phyloP scores from a whole-genome alignment of 2,329 filamentous ascomycete species.

The Thermoascus crustaceus region DNA sequence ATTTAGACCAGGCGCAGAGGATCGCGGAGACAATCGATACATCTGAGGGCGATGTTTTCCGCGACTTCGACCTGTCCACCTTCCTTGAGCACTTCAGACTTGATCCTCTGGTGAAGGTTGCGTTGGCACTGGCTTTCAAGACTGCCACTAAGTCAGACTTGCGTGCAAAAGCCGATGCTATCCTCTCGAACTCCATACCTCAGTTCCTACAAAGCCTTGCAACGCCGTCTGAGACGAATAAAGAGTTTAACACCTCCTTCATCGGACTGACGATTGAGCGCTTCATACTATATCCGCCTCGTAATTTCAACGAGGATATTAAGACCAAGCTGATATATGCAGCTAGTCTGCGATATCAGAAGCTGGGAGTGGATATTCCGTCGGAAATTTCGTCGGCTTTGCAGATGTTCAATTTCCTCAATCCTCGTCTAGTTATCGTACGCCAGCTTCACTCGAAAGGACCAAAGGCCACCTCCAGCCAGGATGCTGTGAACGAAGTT shows the following conservation, averaged over 20 bases:
- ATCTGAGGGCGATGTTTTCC: conserved; percentile 84
- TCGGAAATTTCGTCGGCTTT: conserved; percentile 35
- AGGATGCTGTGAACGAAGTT: conserved; percentile 59
- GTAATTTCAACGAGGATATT: conserved; percentile 71
- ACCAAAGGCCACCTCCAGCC: conserved; percentile 63
- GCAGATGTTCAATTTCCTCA: conserved; percentile 38
- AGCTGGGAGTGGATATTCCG: conserved; percentile 41
- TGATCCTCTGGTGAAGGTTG: conserved; percentile 77
- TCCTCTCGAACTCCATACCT: conserved; percentile 70
- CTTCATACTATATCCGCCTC: conserved; percentile 77
- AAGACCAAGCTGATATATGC: conserved; percentile 58
- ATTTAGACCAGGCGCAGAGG: conserved; percentile 74
- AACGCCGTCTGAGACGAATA: conserved; percentile 52
- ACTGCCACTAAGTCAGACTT: conserved; percentile 71
- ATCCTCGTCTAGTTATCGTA: conserved; percentile 41
- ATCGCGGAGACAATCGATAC: conserved; percentile 91
- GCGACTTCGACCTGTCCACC: conserved; percentile 89
- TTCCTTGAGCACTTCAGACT: conserved; percentile 96
- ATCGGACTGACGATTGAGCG: conserved; percentile 76
- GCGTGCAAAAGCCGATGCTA: conserved; percentile 87
- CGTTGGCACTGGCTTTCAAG: conserved; percentile 83
- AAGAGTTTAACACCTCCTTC: conserved; percentile 61
- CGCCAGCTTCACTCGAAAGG: conserved; percentile 66
- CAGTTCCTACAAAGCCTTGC: conserved; percentile 72
- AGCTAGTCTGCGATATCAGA: conserved; percentile 60